These are phyloP conservation scores for Berkeleyomyces basicola DNA, from an alignment of 2,329 filamentous ascomycete species.

Conservation along the genomic window DNA sequence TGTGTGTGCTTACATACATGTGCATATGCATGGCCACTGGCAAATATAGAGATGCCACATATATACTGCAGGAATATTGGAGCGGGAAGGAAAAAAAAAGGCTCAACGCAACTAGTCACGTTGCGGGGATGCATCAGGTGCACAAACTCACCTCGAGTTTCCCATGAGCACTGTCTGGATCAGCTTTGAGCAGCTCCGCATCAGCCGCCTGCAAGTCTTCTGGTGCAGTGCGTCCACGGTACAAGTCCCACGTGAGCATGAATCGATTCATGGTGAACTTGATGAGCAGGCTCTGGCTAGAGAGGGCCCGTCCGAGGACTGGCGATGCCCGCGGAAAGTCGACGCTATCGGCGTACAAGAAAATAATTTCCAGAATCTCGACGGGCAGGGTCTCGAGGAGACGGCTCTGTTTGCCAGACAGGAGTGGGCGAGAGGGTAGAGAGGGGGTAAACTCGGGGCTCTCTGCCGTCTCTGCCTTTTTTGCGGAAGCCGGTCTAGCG, in stretches of 20 bases:
- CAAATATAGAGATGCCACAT: background rate
- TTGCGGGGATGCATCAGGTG: background rate
- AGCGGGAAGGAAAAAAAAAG: background rate
- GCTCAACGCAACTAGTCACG: background rate
- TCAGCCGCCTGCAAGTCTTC: constrained; percentile 3
- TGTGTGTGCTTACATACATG: background rate
- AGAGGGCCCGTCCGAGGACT: constrained; percentile 31
- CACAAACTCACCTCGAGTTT: background rate
- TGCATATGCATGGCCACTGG: background rate
- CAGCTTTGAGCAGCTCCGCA: background rate
- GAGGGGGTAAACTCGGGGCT: background rate
- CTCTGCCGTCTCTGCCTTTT: background rate
- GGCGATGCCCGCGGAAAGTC: constrained; percentile 29
- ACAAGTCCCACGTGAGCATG: constrained; percentile 24
- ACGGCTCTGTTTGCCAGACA: background rate
- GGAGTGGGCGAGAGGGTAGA: too few relatives aligned
- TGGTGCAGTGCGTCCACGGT: constrained; percentile 18
- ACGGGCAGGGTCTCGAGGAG: constrained; percentile 27
- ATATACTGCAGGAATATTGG: background rate
- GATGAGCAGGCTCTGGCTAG: constrained; percentile 16
- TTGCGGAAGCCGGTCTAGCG: background rate
- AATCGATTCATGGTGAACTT: constrained; percentile 23
- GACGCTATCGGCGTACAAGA: constrained; percentile 32
- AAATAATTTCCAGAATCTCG: constrained; percentile 37
- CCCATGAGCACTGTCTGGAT: background rate